A percentile compares a stretch with the other conserved stretches of the same genome.
These are phyloP conservation scores for Aureobasidium sp. DNA, from an alignment of 2,329 filamentous ascomycete genomes.

Conservation along the genomic window DNA sequence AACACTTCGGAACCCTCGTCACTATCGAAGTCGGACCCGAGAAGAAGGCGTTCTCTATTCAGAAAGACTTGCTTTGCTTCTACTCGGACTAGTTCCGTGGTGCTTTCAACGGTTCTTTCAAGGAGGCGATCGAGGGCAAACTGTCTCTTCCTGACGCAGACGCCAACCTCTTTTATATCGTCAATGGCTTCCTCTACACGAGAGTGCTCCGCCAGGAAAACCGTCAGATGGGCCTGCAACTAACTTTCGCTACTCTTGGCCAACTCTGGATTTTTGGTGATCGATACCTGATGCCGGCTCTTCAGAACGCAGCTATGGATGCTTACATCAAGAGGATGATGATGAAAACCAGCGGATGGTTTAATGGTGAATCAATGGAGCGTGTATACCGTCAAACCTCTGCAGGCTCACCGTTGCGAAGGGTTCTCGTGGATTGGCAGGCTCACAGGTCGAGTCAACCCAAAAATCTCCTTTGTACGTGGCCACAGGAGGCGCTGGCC, in stretches of 20 bases:
- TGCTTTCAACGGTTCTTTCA: background rate
- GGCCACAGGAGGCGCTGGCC: background rate
- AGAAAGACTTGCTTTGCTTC: background rate
- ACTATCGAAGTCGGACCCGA: background rate
- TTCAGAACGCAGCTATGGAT: background rate
- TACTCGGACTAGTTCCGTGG: background rate
- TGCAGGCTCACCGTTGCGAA: background rate
- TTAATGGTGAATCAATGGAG: no score
- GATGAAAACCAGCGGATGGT: no score
- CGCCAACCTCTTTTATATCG: background rate
- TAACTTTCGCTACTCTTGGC: no score
- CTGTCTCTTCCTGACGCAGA: background rate
- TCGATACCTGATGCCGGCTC: background rate
- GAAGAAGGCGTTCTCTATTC: background rate
- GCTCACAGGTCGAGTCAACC: no score
- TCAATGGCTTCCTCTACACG: background rate
- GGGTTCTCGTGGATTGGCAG: background rate
- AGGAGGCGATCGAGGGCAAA: background rate
- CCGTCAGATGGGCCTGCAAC: no score
- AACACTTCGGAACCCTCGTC: background rate
- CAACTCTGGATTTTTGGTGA: background rate
- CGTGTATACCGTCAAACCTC: background rate
- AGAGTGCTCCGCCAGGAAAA: background rate
- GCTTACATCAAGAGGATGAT: background rate
- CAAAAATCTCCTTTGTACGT: background rate